phyloP scores from a whole-genome alignment of 352 stramenopile species.

The Globisporangium recalcitrans region DNA sequence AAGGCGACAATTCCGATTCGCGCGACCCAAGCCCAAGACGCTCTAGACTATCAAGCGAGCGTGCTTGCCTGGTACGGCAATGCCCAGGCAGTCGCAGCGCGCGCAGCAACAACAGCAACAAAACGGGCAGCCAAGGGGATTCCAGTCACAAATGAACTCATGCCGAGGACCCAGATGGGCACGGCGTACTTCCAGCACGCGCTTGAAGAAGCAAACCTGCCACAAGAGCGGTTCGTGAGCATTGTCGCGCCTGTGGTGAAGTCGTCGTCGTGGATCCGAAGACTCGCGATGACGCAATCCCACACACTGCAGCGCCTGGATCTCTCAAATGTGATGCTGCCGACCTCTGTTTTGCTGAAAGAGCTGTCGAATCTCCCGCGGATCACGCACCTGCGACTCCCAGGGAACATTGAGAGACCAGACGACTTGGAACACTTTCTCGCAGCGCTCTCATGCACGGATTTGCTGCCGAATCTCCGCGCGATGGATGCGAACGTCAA shows the following conservation, averaged over 20 bases:
- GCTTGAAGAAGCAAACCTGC: slow-evolving; percentile 40
- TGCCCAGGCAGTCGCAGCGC: slow-evolving; percentile 5
- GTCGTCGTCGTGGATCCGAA: slow-evolving; percentile 62
- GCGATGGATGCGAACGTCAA: slow-evolving; percentile 57
- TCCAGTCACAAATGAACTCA: slow-evolving; percentile 20
- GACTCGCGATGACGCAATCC: slow-evolving; percentile 41
- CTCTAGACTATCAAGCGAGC: slow-evolving; percentile 14
- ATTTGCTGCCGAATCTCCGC: slow-evolving; percentile 41
- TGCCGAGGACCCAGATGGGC: slow-evolving; percentile 41
- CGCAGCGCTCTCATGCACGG: slow-evolving; percentile 46
- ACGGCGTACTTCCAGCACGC: slow-evolving; percentile 39
- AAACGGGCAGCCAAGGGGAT: neutral
- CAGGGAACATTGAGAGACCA: slow-evolving; percentile 52
- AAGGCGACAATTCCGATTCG: slow-evolving; percentile 4
- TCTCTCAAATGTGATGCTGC: slow-evolving; percentile 43
- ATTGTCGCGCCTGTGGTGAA: slow-evolving; percentile 42
- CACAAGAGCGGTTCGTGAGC: slow-evolving; percentile 56
- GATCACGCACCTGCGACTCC: slow-evolving; percentile 60
- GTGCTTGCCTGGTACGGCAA: slow-evolving; percentile 31
- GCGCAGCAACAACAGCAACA: slow-evolving; percentile 10
- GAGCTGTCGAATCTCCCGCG: slow-evolving; percentile 47
- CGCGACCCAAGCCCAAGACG: slow-evolving; percentile 6
- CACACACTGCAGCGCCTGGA: slow-evolving; percentile 62
- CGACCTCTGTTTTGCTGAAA: slow-evolving; percentile 57
- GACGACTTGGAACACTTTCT: slow-evolving; percentile 77